Base-by-base conservation (phyloP, 108 stramenopile genomes). In the Cyclotella cryptica region DNA sequence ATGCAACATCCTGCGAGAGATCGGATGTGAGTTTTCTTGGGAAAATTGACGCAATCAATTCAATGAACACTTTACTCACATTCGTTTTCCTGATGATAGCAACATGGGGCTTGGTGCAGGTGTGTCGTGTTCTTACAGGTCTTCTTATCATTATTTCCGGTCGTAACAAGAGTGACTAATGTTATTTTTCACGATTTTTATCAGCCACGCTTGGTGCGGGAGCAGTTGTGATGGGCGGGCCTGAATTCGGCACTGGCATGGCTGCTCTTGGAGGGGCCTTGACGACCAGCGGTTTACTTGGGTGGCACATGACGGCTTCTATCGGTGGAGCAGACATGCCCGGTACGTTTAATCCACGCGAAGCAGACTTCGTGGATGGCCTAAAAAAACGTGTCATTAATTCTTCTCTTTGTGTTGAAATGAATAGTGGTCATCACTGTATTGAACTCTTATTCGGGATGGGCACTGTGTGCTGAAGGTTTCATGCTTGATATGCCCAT, bases 321-420 rank as follows among this genome's bases (percentile, higher is more conserved):
- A 98, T 99, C 70, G 99, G 99, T 27, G 98, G 98, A 24, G 97
- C 99, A 3, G 99, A 99, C 72, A 98, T 98, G 97, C 99, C 99
- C 1, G 55, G 55, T 57, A 24, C 1, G 55, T 57, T 17, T n/a
- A 9, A 49, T 49, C n/a, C n/a, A n/a, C n/a, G 47, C 47, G 9
- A 12, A 13, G 9, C 11, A 13, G n/a, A 49, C 47, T 7, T 49
- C 3, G 2, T 9, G 9, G n/a, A 9, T n/a, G 47, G 15, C n/a
- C 1, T n/a, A 49, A 7, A 7, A 45, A 49, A n/a, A n/a, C 35
- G 2, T 35, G 35, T 6, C 35, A 35, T 35, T 35, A 6, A 35
- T 35, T 5, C 35, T 35, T 2, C 6, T 35, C 35, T 35, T 35
- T 6, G 35, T 35, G 35, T 2, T 5, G 6, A 35, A 35, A 35